Percentiles rank a stretch among this genome's conserved stretches.
phyloP scores from a whole-genome alignment of 768 basidiomycete genomes.

The Tremella yokohamensis region DNA sequence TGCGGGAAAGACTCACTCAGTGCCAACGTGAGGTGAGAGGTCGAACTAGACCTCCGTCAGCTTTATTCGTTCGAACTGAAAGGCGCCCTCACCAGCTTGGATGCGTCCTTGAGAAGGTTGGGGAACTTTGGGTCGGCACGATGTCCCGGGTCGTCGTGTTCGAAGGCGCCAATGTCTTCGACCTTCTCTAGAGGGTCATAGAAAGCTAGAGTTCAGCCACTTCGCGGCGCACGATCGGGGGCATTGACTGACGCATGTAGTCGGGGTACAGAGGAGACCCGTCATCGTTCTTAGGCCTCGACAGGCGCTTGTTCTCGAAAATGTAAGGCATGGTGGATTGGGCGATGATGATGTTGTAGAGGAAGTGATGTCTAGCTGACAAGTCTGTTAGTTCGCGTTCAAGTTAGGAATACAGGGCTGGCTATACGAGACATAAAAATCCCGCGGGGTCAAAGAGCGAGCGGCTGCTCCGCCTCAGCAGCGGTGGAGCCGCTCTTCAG shows the following conservation, averaged over 20 bases:
- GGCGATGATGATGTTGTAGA: neutral
- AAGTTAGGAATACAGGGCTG: too few relatives aligned
- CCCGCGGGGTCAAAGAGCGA: too few relatives aligned
- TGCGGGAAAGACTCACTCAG: neutral
- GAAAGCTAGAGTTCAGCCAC: neutral
- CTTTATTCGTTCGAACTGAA: neutral
- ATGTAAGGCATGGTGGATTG: too few relatives aligned
- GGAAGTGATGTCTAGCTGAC: too few relatives aligned
- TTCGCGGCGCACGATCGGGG: neutral
- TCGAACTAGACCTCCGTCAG: slow-evolving; percentile 4
- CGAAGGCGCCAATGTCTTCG: slow-evolving; percentile 6
- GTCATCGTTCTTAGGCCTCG: slow-evolving; percentile 1
- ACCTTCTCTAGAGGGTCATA: neutral
- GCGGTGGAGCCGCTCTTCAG: too few relatives aligned
- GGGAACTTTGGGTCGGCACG: slow-evolving; percentile 12
- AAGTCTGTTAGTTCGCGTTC: too few relatives aligned
- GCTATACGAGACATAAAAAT: too few relatives aligned
- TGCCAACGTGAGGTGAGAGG: slow-evolving; percentile 9
- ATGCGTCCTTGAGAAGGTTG: slow-evolving; percentile 1
- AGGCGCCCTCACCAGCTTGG: neutral
- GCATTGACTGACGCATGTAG: neutral
- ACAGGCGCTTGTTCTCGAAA: neutral
- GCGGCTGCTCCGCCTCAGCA: too few relatives aligned
- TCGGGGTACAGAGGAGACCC: slow-evolving; percentile 2
- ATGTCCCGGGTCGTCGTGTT: slow-evolving; percentile 12